These are phyloP conservation scores for Neoscytalidium dimidiatum DNA, from an alignment of 2,329 filamentous ascomycete genomes.

Conservation along the genomic window DNA sequence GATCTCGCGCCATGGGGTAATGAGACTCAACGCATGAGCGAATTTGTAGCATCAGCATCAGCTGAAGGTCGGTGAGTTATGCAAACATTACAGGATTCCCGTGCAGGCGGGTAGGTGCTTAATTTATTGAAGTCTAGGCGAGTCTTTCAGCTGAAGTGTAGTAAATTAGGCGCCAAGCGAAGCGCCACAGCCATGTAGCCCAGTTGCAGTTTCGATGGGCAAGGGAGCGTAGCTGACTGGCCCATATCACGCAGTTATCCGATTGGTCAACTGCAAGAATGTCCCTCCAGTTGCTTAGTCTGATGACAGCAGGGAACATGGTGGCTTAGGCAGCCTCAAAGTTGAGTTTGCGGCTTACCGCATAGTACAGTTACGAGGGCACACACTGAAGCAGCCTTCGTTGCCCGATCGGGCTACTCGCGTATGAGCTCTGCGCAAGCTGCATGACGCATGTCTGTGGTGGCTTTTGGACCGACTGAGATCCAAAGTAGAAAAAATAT, in stretches of 20 bases:
- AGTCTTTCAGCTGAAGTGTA: background rate
- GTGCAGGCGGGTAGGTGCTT: background rate
- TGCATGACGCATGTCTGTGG: background rate
- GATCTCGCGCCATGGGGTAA: background rate
- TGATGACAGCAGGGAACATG: too few relatives aligned
- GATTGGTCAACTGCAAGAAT: background rate
- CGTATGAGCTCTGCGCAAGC: background rate
- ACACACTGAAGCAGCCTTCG: background rate
- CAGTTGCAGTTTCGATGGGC: background rate
- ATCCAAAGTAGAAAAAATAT: background rate
- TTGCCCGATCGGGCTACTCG: background rate
- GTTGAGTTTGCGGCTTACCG: background rate
- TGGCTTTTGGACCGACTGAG: background rate
- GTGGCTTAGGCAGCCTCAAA: background rate
- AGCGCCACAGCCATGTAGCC: background rate
- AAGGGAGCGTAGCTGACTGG: background rate
- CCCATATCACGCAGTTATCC: background rate
- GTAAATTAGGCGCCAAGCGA: background rate
- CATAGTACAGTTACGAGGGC: background rate
- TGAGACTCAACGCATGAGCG: background rate
- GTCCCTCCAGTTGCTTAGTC: too few relatives aligned
- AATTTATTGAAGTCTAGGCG: conserved; percentile 7
- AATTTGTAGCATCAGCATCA: background rate
- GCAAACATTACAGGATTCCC: background rate
- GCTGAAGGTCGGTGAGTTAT: background rate